A percentile compares a stretch with the other conserved stretches of the same genome.
Evolutionary conservation across 768 basidiomycete species (phyloP).

Genomic region (Antrodiella citrinella): DNA sequence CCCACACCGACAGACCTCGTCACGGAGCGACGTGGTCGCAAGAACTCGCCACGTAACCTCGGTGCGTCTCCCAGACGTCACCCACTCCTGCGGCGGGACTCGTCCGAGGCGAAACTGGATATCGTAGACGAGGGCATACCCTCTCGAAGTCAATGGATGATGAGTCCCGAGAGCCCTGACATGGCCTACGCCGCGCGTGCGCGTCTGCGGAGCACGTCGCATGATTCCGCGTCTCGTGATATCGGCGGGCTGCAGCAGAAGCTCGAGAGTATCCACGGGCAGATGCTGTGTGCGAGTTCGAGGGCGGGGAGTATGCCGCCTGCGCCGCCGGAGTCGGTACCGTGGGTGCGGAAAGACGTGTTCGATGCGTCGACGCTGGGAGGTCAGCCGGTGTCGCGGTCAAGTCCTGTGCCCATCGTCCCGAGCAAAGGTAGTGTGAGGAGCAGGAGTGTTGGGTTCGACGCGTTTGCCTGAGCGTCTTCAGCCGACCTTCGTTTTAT

Average conservation of each 20-base stretch:
- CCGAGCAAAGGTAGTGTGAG: background rate
- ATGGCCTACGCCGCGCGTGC: background rate
- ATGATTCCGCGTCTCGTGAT: background rate
- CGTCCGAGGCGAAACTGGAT: conserved; percentile 2
- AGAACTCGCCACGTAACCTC: conserved; percentile 9
- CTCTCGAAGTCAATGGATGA: background rate
- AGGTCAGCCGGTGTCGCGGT: background rate
- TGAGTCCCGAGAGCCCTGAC: conserved; percentile 1
- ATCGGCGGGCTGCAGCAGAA: background rate
- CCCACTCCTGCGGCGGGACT: conserved; percentile 7
- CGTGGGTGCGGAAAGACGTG: background rate
- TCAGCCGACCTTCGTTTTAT: no score
- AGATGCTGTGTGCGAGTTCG: conserved; percentile 5
- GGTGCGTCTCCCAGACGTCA: conserved; percentile 7
- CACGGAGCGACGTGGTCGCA: conserved; percentile 11
- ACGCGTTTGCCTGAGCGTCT: background rate
- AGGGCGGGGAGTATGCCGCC: conserved; percentile 20
- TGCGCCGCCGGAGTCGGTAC: background rate
- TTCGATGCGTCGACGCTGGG: background rate
- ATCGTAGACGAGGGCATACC: conserved; percentile 1
- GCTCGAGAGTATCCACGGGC: background rate
- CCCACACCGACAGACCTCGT: conserved; percentile 30
- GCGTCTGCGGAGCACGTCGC: background rate
- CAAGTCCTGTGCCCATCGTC: background rate
- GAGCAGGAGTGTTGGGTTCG: conserved; percentile 9